phyloP scores from a whole-genome alignment of 2,329 filamentous ascomycete genomes.

The Colletotrichum gloeosporioides region DNA sequence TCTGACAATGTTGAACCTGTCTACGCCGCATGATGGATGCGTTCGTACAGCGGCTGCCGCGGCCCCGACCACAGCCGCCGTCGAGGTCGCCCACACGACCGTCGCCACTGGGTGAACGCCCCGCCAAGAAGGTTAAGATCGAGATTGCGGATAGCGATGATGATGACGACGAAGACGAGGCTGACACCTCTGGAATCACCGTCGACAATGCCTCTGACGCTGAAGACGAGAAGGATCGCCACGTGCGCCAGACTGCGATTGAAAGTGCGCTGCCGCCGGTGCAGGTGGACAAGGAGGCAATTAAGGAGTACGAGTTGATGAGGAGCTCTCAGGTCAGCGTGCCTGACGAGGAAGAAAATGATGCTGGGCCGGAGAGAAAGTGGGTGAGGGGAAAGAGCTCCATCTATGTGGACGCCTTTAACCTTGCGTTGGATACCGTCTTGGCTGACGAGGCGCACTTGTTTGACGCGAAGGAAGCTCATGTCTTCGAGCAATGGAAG shows the following conservation, averaged over 20 bases:
- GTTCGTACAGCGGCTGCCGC: conserved; percentile 37
- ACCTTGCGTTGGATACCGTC: conserved; percentile 87
- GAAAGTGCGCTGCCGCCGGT: conserved; percentile 75
- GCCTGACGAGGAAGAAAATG: conserved; percentile 39
- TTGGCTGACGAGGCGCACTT: conserved; percentile 87
- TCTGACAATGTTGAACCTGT: not conserved
- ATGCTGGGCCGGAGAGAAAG: conserved; percentile 16
- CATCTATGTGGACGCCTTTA: conserved; percentile 97
- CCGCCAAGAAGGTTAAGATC: conserved; percentile 39
- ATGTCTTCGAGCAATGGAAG: conserved; percentile 80
- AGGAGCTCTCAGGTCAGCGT: conserved; percentile 56
- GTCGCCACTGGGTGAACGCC: conserved; percentile 28
- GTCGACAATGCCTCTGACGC: conserved; percentile 24
- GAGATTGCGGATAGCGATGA: conserved; percentile 25
- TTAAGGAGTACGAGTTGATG: conserved; percentile 79
- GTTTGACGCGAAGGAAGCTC: conserved; percentile 80
- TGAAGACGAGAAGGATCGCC: conserved; percentile 29
- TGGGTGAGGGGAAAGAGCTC: conserved; percentile 84
- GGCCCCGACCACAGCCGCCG: not conserved
- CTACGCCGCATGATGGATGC: conserved; percentile 37
- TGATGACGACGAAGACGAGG: conserved; percentile 23
- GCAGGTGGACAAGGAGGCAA: conserved; percentile 71
- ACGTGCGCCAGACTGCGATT: conserved; percentile 62
- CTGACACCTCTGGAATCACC: conserved; percentile 33
- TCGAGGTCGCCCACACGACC: conserved; percentile 6